Base-by-base conservation (phyloP, 805 yeast genomes). In the Starmera caribaea region DNA sequence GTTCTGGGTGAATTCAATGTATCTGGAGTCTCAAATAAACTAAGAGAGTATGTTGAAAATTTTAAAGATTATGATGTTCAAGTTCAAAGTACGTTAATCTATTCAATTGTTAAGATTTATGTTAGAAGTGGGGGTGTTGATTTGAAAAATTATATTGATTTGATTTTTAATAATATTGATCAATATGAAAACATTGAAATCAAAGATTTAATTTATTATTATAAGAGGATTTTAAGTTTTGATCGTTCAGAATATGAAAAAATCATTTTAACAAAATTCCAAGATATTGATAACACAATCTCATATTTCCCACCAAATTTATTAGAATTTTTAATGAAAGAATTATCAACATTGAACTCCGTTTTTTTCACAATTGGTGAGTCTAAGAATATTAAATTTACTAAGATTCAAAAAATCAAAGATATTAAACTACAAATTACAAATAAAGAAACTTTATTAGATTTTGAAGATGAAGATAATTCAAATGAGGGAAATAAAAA, bases 311-410 rank as follows among this genome's bases (percentile, higher is more conserved):
- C 86, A 32, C 81, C 85, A 0, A 69, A 66, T 16, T 67, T 87
- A 5, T 69, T 89, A 41, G 75, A 79, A 33, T 80, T 76, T 45
- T 68, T 92, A 37, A 54, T 90, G 27, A 56, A 65, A n/a, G 95
- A 90, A 55, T 62, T 90, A 41, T 79, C 94, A 3, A 81, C 92
- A 8, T 70, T 92, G 45, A 80, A 96, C 31, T 86, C 97, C 0
- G 92, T 92, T 3, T 86, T 86, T 54, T 94, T 83, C 60, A 82
- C 81, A 54, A 95, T 97, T 11, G 76, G 84, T 5, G 67, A 40
- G 47, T 55, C 63, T 17, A 65, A 67, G 44, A 49, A 48, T 11
- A 49, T 53, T n/a, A 59, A 54, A 34, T 48, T 53, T 8, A 51
- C 61, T 8, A 68, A 68, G 39, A 67, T 69, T 33, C 74, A 74